A percentile compares a stretch with the other conserved stretches of the same genome.
Conservation (phyloP, 176 grass and related monocot species). For the Phyllostachys edulis region DNA sequence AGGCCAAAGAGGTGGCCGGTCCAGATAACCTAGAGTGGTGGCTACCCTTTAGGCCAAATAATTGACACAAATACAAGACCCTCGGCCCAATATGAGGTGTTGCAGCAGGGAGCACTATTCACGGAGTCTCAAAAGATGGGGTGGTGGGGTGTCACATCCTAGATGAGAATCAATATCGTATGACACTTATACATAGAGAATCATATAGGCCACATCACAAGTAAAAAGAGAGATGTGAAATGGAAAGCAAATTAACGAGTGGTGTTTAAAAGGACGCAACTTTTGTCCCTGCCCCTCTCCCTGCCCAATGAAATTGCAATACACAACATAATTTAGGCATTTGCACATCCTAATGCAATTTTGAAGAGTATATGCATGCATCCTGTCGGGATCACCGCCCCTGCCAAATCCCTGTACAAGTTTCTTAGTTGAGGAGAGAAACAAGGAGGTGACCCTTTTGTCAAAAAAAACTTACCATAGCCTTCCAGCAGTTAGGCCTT, state of each 20-base stretch:
- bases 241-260: neutral
- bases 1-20: too few relatives aligned
- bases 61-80: too few relatives aligned
- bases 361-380: neutral
- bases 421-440: neutral
- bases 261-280: neutral
- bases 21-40: too few relatives aligned
- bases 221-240: neutral
- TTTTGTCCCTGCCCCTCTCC: neutral
- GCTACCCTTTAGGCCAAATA: too few relatives aligned
- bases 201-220: neutral
- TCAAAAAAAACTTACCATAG: conserved; percentile 58
- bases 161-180: neutral
- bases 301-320: neutral
- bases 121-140: too few relatives aligned
- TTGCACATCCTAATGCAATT: neutral
- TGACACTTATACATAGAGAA: neutral
- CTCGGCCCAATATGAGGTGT: too few relatives aligned
- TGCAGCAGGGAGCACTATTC: too few relatives aligned
- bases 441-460: neutral
- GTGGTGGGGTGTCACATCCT: too few relatives aligned
- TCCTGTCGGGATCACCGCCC: neutral
- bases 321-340: neutral
- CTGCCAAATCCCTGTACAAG: neutral
- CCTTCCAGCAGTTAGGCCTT: conserved; percentile 71